Evolutionary conservation across 1,284 basidiomycete genomes (phyloP).

Genomic region (Apiotrichum veenhuisii): DNA sequence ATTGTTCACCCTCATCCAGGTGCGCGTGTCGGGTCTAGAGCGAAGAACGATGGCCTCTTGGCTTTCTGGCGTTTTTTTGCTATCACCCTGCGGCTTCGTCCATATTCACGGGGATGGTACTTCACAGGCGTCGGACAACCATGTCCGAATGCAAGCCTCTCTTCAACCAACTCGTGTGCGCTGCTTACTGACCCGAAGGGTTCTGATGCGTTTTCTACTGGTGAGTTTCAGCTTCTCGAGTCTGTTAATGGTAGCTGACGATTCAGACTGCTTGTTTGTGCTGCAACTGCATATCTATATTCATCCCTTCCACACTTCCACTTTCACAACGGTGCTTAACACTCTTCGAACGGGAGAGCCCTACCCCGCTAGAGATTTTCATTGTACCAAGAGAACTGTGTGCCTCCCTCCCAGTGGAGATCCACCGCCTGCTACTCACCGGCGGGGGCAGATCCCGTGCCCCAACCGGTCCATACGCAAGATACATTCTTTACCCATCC

Average conservation of each 20-base stretch:
- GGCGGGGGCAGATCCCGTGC: slow-evolving; percentile 13
- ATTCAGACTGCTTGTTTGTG: neutral
- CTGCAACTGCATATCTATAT: neutral
- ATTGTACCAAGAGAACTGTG: slow-evolving; percentile 18
- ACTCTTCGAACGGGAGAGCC: slow-evolving; percentile 21
- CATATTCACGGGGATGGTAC: slow-evolving; percentile 20
- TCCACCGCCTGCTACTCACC: slow-evolving; percentile 21
- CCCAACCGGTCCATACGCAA: slow-evolving; percentile 7
- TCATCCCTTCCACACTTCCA: neutral
- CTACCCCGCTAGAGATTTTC: slow-evolving; percentile 23
- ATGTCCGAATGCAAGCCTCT: slow-evolving; percentile 8
- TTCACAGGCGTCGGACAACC: slow-evolving; percentile 26
- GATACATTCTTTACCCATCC: slow-evolving; percentile 3
- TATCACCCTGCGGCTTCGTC: slow-evolving; percentile 17
- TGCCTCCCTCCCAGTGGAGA: slow-evolving; percentile 15
- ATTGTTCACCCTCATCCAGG: slow-evolving; percentile 23
- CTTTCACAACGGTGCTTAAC: slow-evolving; percentile 18
- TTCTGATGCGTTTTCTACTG: neutral
- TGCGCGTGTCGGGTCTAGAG: slow-evolving; percentile 19
- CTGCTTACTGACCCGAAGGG: neutral
- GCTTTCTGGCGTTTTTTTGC: slow-evolving; percentile 21
- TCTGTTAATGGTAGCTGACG: neutral
- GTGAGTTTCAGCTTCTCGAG: neutral
- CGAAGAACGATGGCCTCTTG: slow-evolving; percentile 19
- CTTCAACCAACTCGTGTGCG: neutral